Percentiles rank a stretch among this genome's conserved stretches.
These are phyloP conservation scores for Saksenaea vasiformis DNA, from an alignment of 371 early-diverging fungal species.

Conservation along the genomic window DNA sequence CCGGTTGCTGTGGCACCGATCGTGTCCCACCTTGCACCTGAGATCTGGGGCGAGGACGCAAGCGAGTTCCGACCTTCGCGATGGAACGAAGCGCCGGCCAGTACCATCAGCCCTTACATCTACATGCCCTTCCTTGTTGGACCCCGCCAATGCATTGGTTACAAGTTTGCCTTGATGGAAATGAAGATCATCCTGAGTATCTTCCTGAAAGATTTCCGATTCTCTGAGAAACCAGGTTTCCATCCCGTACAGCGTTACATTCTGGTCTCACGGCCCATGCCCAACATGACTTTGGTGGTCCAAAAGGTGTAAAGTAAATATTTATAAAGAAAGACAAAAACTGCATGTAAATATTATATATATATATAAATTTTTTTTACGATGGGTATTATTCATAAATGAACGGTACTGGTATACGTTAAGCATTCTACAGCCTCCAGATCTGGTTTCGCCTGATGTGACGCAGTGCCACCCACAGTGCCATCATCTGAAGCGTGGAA, in stretches of 20 bases:
- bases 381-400: too few species aligned
- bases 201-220: constrained; percentile 16
- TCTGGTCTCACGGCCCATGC: constrained; percentile 23
- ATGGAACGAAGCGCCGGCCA: constrained; percentile 50
- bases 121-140: constrained; percentile 67
- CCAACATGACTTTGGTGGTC: constrained; percentile 25
- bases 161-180: constrained; percentile 28
- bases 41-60: constrained; percentile 70
- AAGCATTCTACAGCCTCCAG: too few species aligned
- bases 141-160: constrained; percentile 24
- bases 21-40: constrained; percentile 43
- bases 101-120: constrained; percentile 36
- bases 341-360: background rate
- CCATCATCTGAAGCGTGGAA: too few species aligned
- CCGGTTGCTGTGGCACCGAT: constrained; percentile 42
- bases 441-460: too few species aligned
- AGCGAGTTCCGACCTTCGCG: constrained; percentile 64
- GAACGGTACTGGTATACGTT: too few species aligned
- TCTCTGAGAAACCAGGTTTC: constrained; percentile 26
- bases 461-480: too few species aligned
- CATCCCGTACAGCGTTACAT: constrained; percentile 9
- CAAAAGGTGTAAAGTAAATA: background rate
- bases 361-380: too few species aligned
- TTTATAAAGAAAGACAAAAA: background rate
- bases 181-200: constrained; percentile 28